phyloP scores from a whole-genome alignment of 495 filamentous ascomycete species.

The Delitschia confertaspora region DNA sequence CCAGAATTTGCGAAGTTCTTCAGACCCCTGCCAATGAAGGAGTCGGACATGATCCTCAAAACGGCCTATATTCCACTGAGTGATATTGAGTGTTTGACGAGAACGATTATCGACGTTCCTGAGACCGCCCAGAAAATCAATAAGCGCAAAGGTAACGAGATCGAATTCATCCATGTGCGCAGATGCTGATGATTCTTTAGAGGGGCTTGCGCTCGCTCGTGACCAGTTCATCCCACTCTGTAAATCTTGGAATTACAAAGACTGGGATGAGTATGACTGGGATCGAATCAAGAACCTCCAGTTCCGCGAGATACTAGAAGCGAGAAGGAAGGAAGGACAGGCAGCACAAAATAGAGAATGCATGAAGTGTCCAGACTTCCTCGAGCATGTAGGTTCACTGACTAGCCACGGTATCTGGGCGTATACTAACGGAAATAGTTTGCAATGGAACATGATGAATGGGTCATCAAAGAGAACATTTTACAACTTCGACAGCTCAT shows the following conservation, averaged over 20 bases:
- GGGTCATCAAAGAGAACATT: constrained; percentile 88
- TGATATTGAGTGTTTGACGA: constrained; percentile 76
- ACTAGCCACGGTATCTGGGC: constrained; percentile 7
- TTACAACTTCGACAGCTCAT: constrained; percentile 72
- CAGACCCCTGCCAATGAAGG: constrained; percentile 45
- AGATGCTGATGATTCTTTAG: constrained; percentile 24
- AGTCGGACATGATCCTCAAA: constrained; percentile 52
- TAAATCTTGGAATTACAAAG: constrained; percentile 56
- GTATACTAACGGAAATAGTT: constrained; percentile 43
- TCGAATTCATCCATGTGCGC: neutral
- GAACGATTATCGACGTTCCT: constrained; percentile 54
- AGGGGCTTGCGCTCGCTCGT: constrained; percentile 41
- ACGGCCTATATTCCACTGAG: constrained; percentile 53
- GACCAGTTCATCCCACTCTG: constrained; percentile 56
- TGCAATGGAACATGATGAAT: constrained; percentile 89
- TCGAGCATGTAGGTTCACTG: constrained; percentile 64
- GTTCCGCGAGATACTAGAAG: constrained; percentile 62
- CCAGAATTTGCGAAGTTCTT: constrained; percentile 54
- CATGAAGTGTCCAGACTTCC: constrained; percentile 61
- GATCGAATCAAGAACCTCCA: constrained; percentile 66
- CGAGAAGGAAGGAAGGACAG: constrained; percentile 52
- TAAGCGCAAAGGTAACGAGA: constrained; percentile 25
- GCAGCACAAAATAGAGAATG: constrained; percentile 51
- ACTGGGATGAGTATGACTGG: constrained; percentile 86
- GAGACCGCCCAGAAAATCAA: constrained; percentile 12